Evolutionary conservation across 331 rosid species (phyloP), one percentile per base, ranked within the genome.

Genomic region (Saraca asoca): DNA sequence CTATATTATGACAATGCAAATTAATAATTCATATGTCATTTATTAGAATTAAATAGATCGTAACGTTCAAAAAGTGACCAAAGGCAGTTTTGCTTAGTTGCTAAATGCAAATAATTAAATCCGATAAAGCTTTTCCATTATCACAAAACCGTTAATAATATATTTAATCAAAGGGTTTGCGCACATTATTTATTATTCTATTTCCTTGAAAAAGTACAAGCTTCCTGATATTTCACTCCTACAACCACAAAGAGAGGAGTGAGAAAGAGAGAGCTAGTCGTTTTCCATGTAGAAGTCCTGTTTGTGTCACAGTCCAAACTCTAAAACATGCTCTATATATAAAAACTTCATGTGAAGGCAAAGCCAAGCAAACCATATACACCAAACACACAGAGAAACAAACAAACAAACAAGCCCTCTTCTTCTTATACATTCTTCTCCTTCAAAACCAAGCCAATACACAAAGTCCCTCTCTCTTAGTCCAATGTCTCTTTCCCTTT

Each of bases 401-500:
- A 65, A 24, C 31, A 24, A 24, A 24, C 90, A 79, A 81, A 81
- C 95, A 75, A 65, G 72, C 71, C 58, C 61, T 46, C 31, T 24
- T 38, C 12, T n/a, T 24, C 20, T 39, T 43, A 46, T n/a, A 37
- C 19, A 37, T 12, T 55, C 13, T 56, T 33, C 51, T 73, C 51
- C 38, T 45, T 87, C 85, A 87, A 84, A 78, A 82, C 80, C 72
- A 92, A 89, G 96, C 80, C 88, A 87, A 39, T 64, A 60, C 52
- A 42, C 80, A 77, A 75, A 80, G 71, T 68, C 87, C 3, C 31
- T 24, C 31, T 24, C 31, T 87, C 75, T 82, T 70, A 94, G 97
- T 86, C 91, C 79, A 54, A 80, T 79, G 99, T 94, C 97, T 83
- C 89, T 94, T 80, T 94, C 99, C 79, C 67, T 53, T 80, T 79